A percentile compares a stretch with the other conserved stretches of the same genome.
phyloP scores from a whole-genome alignment of 2,329 filamentous ascomycete genomes.

The Trichoderma koningiopsis region DNA sequence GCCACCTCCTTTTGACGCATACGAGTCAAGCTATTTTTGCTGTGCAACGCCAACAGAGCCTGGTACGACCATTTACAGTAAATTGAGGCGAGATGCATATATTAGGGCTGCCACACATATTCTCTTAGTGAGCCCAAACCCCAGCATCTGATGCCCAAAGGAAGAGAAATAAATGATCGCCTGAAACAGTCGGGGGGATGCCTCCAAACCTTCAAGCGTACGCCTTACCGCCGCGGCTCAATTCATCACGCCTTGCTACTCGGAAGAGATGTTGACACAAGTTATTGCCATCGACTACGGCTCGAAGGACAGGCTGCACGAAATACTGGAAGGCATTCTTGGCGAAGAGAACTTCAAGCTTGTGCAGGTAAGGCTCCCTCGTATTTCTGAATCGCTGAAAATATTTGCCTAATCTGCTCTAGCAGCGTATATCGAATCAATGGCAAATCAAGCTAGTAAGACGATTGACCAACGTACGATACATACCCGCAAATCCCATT shows the following conservation, averaged over 20 bases:
- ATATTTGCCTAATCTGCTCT: background rate
- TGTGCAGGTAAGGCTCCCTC: background rate
- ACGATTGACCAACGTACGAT: constrained; percentile 3
- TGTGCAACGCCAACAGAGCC: background rate
- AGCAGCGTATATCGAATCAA: constrained; percentile 21
- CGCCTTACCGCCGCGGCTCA: background rate
- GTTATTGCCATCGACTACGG: constrained; percentile 19
- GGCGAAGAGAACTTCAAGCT: constrained; percentile 9
- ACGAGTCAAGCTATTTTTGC: background rate
- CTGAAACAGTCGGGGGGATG: background rate
- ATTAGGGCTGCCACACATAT: background rate
- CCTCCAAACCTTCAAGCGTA: background rate
- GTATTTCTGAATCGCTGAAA: background rate
- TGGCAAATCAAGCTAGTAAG: constrained; percentile 21
- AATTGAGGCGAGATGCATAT: background rate
- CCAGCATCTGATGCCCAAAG: background rate
- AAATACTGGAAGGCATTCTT: constrained; percentile 9
- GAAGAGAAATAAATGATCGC: background rate
- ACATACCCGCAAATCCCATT: background rate
- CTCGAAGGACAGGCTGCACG: constrained; percentile 9
- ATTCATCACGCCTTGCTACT: background rate
- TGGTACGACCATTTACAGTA: background rate
- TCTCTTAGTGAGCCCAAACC: background rate
- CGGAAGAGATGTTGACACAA: constrained; percentile 8
- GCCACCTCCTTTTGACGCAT: background rate